A percentile compares a stretch with the other conserved stretches of the same genome.
These are phyloP conservation scores for Huntiella moniliformis DNA, from an alignment of 2,329 filamentous ascomycete species.

Conservation along the genomic window DNA sequence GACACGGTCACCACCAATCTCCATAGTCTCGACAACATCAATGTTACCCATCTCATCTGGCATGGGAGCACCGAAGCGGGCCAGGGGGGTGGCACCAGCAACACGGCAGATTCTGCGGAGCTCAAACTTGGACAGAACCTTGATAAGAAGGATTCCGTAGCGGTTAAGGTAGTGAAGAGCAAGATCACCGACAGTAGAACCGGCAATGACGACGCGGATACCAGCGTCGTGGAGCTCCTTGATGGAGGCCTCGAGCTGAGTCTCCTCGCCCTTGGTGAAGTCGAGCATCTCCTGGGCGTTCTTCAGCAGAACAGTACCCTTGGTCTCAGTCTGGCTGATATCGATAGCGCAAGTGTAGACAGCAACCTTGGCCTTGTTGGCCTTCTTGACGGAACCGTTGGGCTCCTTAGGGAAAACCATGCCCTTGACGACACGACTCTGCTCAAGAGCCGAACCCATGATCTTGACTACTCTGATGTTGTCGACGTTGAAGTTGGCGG, in stretches of 20 bases:
- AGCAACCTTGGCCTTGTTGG: slow-evolving; percentile 79
- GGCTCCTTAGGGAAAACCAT: slow-evolving; percentile 98
- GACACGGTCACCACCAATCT: slow-evolving; percentile 94
- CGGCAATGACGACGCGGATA: slow-evolving; percentile 76
- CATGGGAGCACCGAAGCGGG: slow-evolving; percentile 90
- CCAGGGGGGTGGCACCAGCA: slow-evolving; percentile 88
- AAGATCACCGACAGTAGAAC: slow-evolving; percentile 84
- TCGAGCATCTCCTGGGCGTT: slow-evolving; percentile 98
- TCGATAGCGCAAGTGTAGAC: slow-evolving; percentile 96
- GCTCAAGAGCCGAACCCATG: slow-evolving; percentile 89
- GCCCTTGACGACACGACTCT: slow-evolving; percentile 85
- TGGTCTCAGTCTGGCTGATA: slow-evolving; percentile 90
- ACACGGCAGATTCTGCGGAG: slow-evolving; percentile 87
- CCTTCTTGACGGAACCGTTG: slow-evolving; percentile 84
- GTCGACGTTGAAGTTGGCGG: slow-evolving; percentile 92
- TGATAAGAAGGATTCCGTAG: slow-evolving; percentile 88
- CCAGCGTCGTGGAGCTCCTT: slow-evolving; percentile 94
- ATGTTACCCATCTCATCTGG: slow-evolving; percentile 97
- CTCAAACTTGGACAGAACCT: slow-evolving; percentile 96
- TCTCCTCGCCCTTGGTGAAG: slow-evolving; percentile 93
- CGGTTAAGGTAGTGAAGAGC: slow-evolving; percentile 97
- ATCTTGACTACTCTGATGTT: slow-evolving; percentile 99
- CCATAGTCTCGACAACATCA: slow-evolving; percentile 87
- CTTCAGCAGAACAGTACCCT: slow-evolving; percentile 90
- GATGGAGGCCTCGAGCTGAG: slow-evolving; percentile 72